phyloP scores from a whole-genome alignment of 495 filamentous ascomycete species.

The Aspergillus bridgeri region DNA sequence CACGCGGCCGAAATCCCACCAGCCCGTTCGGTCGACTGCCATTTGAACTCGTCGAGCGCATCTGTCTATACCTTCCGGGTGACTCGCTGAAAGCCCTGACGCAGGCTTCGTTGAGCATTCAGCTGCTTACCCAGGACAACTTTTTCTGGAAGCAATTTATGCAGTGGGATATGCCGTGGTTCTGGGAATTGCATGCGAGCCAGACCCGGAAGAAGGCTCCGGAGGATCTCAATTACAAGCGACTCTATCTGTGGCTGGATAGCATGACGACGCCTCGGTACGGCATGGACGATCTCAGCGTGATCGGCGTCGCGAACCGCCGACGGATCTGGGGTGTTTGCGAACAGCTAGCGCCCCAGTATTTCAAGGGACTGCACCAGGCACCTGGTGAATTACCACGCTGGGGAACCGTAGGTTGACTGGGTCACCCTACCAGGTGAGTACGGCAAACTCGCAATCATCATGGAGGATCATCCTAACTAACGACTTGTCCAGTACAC shows the following conservation, averaged over 20 bases:
- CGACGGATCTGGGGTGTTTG: slow-evolving; percentile 20
- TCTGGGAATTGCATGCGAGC: slow-evolving; percentile 12
- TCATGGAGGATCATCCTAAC: background rate
- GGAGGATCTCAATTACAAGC: slow-evolving; percentile 16
- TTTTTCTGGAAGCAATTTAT: slow-evolving; percentile 20
- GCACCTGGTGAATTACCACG: background rate
- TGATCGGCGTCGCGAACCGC: slow-evolving; percentile 20
- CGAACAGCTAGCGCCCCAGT: slow-evolving; percentile 13
- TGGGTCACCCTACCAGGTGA: background rate
- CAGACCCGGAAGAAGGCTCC: background rate
- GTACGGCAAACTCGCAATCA: background rate
- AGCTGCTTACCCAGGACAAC: slow-evolving; percentile 18
- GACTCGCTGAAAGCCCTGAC: slow-evolving; percentile 13
- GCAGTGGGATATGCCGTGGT: slow-evolving; percentile 22
- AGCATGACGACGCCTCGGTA: slow-evolving; percentile 12
- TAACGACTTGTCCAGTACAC: background rate
- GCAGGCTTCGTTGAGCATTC: slow-evolving; percentile 16
- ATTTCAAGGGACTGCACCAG: background rate
- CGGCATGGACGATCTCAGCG: slow-evolving; percentile 15
- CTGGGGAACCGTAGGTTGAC: background rate
- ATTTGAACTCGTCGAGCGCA: slow-evolving; percentile 17
- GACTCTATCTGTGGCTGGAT: slow-evolving; percentile 18
- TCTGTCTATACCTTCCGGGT: slow-evolving; percentile 20
- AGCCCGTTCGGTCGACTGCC: slow-evolving; percentile 18
- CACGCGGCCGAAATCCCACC: slow-evolving; percentile 8